These are phyloP conservation scores for Mycena rosella DNA, from an alignment of 768 basidiomycete genomes.

Conservation along the genomic window DNA sequence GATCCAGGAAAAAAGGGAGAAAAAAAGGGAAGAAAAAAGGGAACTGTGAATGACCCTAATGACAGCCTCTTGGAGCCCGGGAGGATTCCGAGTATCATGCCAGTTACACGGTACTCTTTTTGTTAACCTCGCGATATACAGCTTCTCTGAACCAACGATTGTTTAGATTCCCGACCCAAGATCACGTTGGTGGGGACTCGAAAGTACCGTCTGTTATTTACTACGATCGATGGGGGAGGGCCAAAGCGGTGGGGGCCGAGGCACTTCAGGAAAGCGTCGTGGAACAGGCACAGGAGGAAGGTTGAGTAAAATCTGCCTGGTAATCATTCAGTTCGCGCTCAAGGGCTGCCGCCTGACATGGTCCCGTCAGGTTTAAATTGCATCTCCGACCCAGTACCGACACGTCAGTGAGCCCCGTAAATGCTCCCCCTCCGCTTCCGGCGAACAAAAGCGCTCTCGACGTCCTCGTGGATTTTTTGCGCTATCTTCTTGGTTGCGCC, in stretches of 20 bases:
- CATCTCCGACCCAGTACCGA: constrained; percentile 49
- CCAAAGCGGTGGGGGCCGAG: constrained; percentile 60
- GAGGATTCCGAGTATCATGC: constrained; percentile 17
- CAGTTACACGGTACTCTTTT: constrained; percentile 27
- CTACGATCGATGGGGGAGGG: constrained; percentile 56
- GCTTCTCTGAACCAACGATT: neutral
- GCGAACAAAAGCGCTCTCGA: constrained; percentile 53
- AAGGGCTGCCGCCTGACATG: neutral
- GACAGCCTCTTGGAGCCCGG: constrained; percentile 31
- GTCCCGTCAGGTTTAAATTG: constrained; percentile 41
- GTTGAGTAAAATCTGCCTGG: constrained; percentile 63
- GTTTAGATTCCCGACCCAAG: constrained; percentile 60
- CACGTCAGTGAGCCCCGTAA: constrained; percentile 18
- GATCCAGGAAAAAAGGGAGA: too few species aligned
- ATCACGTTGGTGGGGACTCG: constrained; percentile 58
- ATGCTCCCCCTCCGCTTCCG: constrained; percentile 54
- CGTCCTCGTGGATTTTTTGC: constrained; percentile 64
- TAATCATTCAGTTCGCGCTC: constrained; percentile 41
- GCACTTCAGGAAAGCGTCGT: constrained; percentile 54
- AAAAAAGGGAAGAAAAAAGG: too few species aligned
- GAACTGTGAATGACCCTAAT: too few species aligned
- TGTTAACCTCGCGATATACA: too few species aligned
- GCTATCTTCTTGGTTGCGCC: constrained; percentile 61
- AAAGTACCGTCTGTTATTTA: constrained; percentile 64
- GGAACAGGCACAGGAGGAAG: constrained; percentile 56